Evolutionary conservation across 1,284 basidiomycete species (phyloP), one percentile per base, ranked within the genome.

Genomic region (Naganishia albida): DNA sequence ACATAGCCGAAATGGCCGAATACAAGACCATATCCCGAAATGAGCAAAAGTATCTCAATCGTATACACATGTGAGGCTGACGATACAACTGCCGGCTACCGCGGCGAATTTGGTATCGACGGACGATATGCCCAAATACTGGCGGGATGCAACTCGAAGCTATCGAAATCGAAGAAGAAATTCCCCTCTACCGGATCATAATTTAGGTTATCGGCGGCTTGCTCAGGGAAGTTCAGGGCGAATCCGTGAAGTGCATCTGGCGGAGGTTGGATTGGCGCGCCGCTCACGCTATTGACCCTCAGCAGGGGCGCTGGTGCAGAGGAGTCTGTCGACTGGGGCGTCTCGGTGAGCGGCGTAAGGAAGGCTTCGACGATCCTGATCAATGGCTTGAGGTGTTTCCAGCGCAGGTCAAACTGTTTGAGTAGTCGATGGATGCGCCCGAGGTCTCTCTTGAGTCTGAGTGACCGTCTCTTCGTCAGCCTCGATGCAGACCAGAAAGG

Each of bases 1-100:
- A n/a, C n/a, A n/a, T n/a, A n/a, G n/a, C n/a, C n/a, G n/a, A 34
- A 34, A 34, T 34, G 34, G 34, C 10, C 4, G 6, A 34, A 10
- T 4, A 34, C 34, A 34, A 10, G 34, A 34, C n/a, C n/a, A n/a
- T n/a, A 34, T 34, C 34, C 10, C 6, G 34, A 34, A 10, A 34
- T 10, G 10, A 6, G 34, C 4, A 4, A 34, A 6, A 10, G 34
- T 34, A 4, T 10, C 4, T 10, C 4, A 34, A 34, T 34, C 34
- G 34, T 10, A 34, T 34, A 34, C 4, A 34, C 6, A 34, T 67
- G 73, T 77, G 75, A 75, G 75, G 1, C 71, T 69, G 0, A 76
- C 77, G 46, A 75, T 77, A 69, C 3, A 43, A 3, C 3, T 16
- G 16, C 16, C 49, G 15, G 23, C 10, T 18, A 50, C 28, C 49